A percentile compares a stretch with the other conserved stretches of the same genome.
These are phyloP conservation scores for Rhododendron williamsianum DNA, from an alignment of 148 eudicot species.

Conservation along the genomic window DNA sequence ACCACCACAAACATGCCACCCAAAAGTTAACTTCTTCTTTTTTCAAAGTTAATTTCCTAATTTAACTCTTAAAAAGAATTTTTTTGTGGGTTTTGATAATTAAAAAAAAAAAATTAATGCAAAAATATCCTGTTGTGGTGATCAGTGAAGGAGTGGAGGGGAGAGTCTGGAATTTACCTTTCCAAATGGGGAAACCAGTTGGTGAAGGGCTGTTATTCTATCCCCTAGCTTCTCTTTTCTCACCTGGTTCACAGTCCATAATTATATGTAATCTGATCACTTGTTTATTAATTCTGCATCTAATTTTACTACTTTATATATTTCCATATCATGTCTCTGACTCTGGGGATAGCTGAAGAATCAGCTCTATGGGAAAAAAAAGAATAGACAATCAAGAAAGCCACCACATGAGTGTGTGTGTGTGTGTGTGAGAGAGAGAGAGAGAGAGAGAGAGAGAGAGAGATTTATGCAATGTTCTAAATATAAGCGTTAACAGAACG, in stretches of 20 bases:
- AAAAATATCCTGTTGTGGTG: neutral
- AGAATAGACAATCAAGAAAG: neutral
- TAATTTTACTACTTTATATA: neutral
- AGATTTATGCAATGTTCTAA: neutral
- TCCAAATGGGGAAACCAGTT: constrained; percentile 63
- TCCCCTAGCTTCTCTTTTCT: constrained; percentile 73
- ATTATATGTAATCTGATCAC: neutral
- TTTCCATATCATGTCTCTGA: neutral
- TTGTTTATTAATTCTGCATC: neutral
- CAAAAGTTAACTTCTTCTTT: constrained; percentile 1
- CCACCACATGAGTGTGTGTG: neutral
- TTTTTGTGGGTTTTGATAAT: neutral
- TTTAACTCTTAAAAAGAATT: neutral
- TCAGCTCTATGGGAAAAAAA: neutral
- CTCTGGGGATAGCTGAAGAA: neutral
- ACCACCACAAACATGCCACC: neutral
- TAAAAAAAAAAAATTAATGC: neutral
- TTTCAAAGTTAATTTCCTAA: neutral
- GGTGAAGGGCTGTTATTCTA: constrained; percentile 68
- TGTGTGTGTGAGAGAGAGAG: no score
- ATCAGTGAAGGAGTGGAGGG: constrained; percentile 5
- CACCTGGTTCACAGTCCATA: constrained; percentile 28
- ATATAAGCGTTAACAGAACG: no score
- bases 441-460: neutral
- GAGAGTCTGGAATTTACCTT: constrained; percentile 14